Base-by-base conservation (phyloP, 306 rosid species). In the Prunus fruticosa region DNA sequence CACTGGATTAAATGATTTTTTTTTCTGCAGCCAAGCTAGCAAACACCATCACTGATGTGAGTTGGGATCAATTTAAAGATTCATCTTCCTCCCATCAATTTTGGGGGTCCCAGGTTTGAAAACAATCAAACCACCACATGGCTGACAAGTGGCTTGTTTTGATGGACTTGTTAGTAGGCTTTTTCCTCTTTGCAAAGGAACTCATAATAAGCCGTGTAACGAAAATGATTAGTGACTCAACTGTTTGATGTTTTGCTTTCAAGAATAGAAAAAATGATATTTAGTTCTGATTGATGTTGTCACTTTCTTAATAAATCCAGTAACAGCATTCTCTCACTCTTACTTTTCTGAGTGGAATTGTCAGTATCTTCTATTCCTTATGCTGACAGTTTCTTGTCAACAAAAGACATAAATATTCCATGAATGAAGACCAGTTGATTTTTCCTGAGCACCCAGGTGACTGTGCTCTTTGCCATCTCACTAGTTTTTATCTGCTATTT, bases 1-100 rank as follows among this genome's bases (percentile, higher is more conserved):
- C 66, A 69, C 58, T 34, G 47, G 71, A 64, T 53, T 80, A 76
- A 69, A 70, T 70, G 69, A 49, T 2, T 53, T 28, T 63, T 28
- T 63, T 58, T 65, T 57, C 62, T 14, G 74, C 67, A 83, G 54
- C 60, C 76, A 71, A 65, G 74, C 64, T 58, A 51, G 72, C 67
- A 20, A 73, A 34, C 53, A 22, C 46, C 54, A 63, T 19, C n/a
- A 58, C 64, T 64, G 38, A 47, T 49, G 51, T 34, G 4, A 47
- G 56, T 41, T 28, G 34, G 38, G 27, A 57, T 63, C 30, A 71
- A 14, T 9, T 50, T 58, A 43, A 66, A 50, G 68, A 22, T 68
- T 34, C 25, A 13, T 20, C 65, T 12, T 60, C 19, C 54, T 30
- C 76, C 62, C 41, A 46, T 66, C 67, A 61, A 76, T 34, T 67